phyloP scores from a whole-genome alignment of 2,329 filamentous ascomycete species.

The Pezicula radicicola region DNA sequence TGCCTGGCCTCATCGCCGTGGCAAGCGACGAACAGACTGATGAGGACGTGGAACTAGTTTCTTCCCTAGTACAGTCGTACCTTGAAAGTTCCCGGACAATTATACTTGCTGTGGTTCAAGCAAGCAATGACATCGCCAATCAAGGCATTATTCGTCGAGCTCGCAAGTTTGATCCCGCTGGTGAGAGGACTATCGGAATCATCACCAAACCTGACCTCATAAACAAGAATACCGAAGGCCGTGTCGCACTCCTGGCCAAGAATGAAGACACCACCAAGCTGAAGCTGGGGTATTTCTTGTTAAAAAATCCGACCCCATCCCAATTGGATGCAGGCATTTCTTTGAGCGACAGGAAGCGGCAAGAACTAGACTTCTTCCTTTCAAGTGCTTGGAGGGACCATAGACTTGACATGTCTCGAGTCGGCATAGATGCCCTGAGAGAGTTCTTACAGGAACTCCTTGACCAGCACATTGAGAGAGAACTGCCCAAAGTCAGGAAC shows the following conservation, averaged over 20 bases:
- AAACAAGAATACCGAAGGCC: slow-evolving; percentile 32
- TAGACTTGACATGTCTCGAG: slow-evolving; percentile 11
- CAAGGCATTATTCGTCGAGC: slow-evolving; percentile 35
- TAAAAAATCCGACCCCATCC: slow-evolving; percentile 22
- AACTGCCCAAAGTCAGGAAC: slow-evolving; percentile 10
- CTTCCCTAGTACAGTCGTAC: slow-evolving; percentile 44
- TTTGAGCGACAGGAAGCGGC: no score
- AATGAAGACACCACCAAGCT: slow-evolving; percentile 9
- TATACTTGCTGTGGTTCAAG: slow-evolving; percentile 15
- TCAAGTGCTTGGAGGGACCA: slow-evolving; percentile 9
- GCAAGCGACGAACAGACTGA: slow-evolving; percentile 23
- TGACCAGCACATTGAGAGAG: slow-evolving; percentile 7
- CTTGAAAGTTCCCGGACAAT: slow-evolving; percentile 47
- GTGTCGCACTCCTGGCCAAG: slow-evolving; percentile 9
- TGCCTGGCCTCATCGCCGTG: slow-evolving; percentile 53
- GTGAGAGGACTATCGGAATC: slow-evolving; percentile 37
- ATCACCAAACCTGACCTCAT: slow-evolving; percentile 59
- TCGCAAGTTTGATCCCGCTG: slow-evolving; percentile 32
- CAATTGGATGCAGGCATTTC: no score
- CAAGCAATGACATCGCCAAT: slow-evolving; percentile 23
- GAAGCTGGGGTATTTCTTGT: slow-evolving; percentile 11
- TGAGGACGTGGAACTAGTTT: slow-evolving; percentile 41
- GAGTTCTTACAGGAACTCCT: slow-evolving; percentile 8
- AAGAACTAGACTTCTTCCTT: slow-evolving; percentile 5
- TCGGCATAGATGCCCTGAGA: slow-evolving; percentile 13